Conservation (phyloP, 1,139 yeast genomes). For the Kluyveromyces sp. region DNA sequence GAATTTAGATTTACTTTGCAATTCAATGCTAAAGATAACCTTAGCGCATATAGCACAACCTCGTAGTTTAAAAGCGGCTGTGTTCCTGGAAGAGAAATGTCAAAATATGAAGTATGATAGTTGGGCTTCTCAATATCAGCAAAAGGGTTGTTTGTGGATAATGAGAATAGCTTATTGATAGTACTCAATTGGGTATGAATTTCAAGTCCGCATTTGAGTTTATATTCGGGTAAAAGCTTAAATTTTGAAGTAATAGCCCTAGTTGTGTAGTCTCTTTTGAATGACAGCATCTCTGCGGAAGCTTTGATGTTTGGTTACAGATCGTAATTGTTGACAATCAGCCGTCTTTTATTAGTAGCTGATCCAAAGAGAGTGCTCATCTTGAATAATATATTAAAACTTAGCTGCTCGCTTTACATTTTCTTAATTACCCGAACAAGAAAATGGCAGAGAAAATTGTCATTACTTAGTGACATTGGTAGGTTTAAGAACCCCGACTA, state of each 20-base stretch:
- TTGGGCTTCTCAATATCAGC: conserved; percentile 50
- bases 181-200: conserved; percentile 87
- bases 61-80: conserved; percentile 78
- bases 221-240: conserved; percentile 16
- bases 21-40: conserved; percentile 64
- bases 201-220: conserved; percentile 80
- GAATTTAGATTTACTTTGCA: conserved; percentile 51
- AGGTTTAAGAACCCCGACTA: too few species aligned
- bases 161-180: conserved; percentile 64
- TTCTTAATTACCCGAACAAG: too few species aligned
- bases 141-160: conserved; percentile 39
- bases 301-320: too few species aligned
- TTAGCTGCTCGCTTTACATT: too few species aligned
- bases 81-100: conserved; percentile 86
- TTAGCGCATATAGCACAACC: conserved; percentile 62
- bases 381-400: too few species aligned
- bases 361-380: too few species aligned
- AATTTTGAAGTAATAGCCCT: conserved; percentile 1
- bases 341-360: too few species aligned
- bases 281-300: neutral
- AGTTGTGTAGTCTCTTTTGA: conserved; percentile 2
- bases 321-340: too few species aligned
- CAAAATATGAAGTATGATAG: conserved; percentile 66
- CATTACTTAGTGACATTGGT: too few species aligned
- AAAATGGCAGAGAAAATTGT: too few species aligned